Conservation (phyloP, 441 rosid species). For the Brassica hybrid region DNA sequence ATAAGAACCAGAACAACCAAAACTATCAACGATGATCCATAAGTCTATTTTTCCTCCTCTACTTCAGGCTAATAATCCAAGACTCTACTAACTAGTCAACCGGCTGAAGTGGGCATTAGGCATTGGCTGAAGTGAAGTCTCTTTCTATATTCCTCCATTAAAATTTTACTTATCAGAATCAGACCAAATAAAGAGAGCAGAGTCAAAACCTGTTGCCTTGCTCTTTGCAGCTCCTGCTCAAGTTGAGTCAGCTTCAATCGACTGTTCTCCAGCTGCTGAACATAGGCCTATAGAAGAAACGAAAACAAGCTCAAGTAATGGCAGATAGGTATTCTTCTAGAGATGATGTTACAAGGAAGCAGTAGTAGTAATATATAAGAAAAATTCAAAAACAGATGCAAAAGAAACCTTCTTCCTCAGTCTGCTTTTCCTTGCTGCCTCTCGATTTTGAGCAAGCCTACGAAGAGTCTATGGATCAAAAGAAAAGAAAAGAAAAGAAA, state of each 20-base stretch:
- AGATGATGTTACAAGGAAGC: too few relatives aligned
- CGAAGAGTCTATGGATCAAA: slow-evolving; percentile 75
- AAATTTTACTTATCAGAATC: background rate
- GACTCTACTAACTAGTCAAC: slow-evolving; percentile 23
- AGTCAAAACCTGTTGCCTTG: slow-evolving; percentile 83
- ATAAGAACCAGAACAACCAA: background rate
- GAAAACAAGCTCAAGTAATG: background rate
- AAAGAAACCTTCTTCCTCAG: slow-evolving; percentile 95
- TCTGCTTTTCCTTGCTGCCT: slow-evolving; percentile 98
- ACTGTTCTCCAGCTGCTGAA: slow-evolving; percentile 93
- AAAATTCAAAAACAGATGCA: too few relatives aligned
- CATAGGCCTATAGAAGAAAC: slow-evolving; percentile 68
- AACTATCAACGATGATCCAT: background rate
- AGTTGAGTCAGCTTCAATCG: slow-evolving; percentile 89
- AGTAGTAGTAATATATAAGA: too few relatives aligned
- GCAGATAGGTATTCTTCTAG: background rate
- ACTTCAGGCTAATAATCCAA: slow-evolving; percentile 15
- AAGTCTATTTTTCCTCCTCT: background rate
- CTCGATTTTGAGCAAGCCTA: slow-evolving; percentile 98
- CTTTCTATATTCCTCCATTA: background rate
- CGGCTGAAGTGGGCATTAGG: background rate
- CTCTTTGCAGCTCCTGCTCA: slow-evolving; percentile 96
- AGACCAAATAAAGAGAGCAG: slow-evolving; percentile 25
- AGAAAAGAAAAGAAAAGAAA: slow-evolving; percentile 7
- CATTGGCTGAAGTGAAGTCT: too few relatives aligned